phyloP scores from a whole-genome alignment of 352 stramenopile genomes.

The Pythium sukuiense region DNA sequence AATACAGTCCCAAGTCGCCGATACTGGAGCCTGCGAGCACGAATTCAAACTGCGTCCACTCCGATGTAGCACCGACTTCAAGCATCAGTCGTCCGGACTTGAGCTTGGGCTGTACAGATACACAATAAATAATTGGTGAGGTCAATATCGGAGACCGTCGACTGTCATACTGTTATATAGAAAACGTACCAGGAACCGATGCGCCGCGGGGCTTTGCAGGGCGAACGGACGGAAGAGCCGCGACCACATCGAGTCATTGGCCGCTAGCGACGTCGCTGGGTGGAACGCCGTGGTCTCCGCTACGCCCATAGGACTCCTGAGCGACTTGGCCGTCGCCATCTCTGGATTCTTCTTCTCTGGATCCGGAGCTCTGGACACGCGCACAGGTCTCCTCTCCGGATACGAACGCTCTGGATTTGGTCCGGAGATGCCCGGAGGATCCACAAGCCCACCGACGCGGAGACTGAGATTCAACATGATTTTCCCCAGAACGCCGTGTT shows the following conservation, averaged over 20 bases:
- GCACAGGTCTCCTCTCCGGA: background rate
- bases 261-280: slow-evolving; percentile 11
- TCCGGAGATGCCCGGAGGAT: background rate
- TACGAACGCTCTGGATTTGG: background rate
- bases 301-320: slow-evolving; percentile 6
- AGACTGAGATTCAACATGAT: slow-evolving; percentile 4
- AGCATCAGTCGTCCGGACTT: slow-evolving; percentile 57
- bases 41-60: slow-evolving; percentile 68
- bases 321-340: background rate
- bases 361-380: slow-evolving; percentile 1
- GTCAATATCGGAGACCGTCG: slow-evolving; percentile 8
- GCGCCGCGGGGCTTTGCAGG: slow-evolving; percentile 26
- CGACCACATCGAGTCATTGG: slow-evolving; percentile 42
- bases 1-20: slow-evolving; percentile 65
- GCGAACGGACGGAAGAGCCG: slow-evolving; percentile 55
- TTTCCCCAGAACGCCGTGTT: background rate
- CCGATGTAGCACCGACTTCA: slow-evolving; percentile 46
- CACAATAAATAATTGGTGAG: background rate
- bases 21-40: slow-evolving; percentile 55
- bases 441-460: background rate
- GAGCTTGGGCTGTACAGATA: slow-evolving; percentile 48
- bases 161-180: background rate
- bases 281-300: slow-evolving; percentile 17
- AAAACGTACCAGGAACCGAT: slow-evolving; percentile 44
- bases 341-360: slow-evolving; percentile 7